Evolutionary conservation across 768 basidiomycete species (phyloP), one percentile per base, ranked within the genome.

Genomic region (Hebeloma cylindrosporum): DNA sequence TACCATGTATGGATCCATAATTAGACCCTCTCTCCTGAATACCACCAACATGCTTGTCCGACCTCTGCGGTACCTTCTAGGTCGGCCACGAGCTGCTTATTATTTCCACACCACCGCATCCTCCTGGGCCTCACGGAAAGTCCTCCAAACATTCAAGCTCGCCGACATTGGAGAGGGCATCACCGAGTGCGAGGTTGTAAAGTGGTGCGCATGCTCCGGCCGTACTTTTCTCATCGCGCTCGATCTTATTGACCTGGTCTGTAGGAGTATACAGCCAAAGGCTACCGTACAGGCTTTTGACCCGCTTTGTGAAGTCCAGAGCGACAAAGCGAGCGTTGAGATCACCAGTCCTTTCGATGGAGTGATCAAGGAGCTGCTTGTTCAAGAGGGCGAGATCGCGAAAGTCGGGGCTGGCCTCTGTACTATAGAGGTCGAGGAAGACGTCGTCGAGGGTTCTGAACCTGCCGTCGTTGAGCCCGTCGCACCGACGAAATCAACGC

Each of bases 121-220:
- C 1, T 59, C 47, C 10, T 65, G 59, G 60, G 61, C 65, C 2
- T 53, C 63, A 2, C 54, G 53, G 25, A 75, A 72, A 44, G 63
- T 69, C 8, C 48, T 72, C 17, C 71, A 85, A 45, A 77, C 72
- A 7, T 89, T 89, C 71, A 88, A 81, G 45, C 78, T 90, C 28
- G 87, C 88, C 1, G 88, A 91, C 60, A 89, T 93, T 58, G 90
- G 92, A 3, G 90, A 93, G 64, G 91, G 91, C 4, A 92, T 93
- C 53, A 91, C 89, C 17, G 90, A 93, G 63, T 89, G 88, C 59
- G 89, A 94, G 66, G 77, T 93, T 52, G 82, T 94, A 35, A 84
- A 83, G 62, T 93, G 91, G 90, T 87, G 50, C 49, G 80, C 36
- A 50, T 49, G 53, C 27, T 61, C 61, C 65, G 62, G 61, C 62